Evolutionary conservation across 1,284 basidiomycete genomes (phyloP).

Genomic region (Gymnopus androsaceus): DNA sequence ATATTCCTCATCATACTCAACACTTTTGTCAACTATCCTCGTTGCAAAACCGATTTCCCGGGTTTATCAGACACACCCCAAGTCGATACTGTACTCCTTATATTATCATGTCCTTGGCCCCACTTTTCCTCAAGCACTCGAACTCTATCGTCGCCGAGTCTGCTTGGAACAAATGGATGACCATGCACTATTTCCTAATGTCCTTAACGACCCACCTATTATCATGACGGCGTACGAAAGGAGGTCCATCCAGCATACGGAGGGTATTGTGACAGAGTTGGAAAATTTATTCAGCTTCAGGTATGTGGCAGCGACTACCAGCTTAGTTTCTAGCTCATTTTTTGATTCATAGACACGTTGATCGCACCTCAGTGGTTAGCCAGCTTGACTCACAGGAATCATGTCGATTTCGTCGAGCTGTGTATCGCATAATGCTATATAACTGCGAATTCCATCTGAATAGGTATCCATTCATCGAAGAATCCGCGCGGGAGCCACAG

Average conservation of each 20-base stretch:
- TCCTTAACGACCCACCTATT: too few relatives aligned
- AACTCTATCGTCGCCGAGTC: conserved; percentile 22
- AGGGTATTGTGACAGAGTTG: conserved; percentile 19
- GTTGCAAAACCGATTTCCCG: too few relatives aligned
- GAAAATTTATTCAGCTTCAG: conserved; percentile 38
- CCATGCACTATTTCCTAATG: too few relatives aligned
- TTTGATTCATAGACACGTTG: conserved; percentile 34
- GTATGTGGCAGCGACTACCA: too few relatives aligned
- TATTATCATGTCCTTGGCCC: too few relatives aligned
- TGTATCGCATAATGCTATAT: conserved; percentile 34
- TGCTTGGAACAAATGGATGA: conserved; percentile 8
- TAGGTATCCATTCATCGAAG: neutral
- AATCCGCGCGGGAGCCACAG: too few relatives aligned
- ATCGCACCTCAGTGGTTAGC: conserved; percentile 27
- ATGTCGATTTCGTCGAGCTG: conserved; percentile 32
- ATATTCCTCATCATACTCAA: conserved; percentile 24
- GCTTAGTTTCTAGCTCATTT: neutral
- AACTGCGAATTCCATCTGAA: conserved; percentile 21
- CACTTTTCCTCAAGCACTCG: too few relatives aligned
- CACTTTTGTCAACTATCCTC: too few relatives aligned
- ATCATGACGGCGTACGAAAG: too few relatives aligned
- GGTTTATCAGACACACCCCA: too few relatives aligned
- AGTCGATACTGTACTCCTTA: too few relatives aligned
- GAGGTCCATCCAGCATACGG: too few relatives aligned
- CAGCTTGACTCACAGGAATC: conserved; percentile 32